Conservation (phyloP, 1,139 yeast genomes). For the Sugiyamaella sp. region DNA sequence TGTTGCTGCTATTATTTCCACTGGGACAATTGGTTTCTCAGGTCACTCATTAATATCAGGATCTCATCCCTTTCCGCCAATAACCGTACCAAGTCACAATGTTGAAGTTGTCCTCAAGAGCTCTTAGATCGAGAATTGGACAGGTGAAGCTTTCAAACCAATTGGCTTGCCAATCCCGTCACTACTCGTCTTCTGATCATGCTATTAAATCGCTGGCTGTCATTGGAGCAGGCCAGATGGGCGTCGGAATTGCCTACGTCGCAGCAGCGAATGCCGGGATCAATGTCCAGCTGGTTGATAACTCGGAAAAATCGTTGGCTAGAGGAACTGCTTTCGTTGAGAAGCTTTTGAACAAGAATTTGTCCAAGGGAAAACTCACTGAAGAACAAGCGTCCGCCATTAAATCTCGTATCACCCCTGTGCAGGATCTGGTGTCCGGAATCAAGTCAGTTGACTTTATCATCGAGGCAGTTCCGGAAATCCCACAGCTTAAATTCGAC, state of each 20-base stretch:
- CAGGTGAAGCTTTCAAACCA: neutral
- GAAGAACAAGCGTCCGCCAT: slow-evolving; percentile 41
- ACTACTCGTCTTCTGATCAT: slow-evolving; percentile 1
- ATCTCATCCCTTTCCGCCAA: neutral
- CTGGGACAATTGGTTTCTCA: neutral
- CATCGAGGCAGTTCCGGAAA: slow-evolving; percentile 51
- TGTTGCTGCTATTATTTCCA: neutral
- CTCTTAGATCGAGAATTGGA: neutral
- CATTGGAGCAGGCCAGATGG: slow-evolving; percentile 47
- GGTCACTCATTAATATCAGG: neutral
- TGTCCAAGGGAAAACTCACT: slow-evolving; percentile 43
- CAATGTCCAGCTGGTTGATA: slow-evolving; percentile 45
- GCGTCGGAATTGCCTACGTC: slow-evolving; percentile 49
- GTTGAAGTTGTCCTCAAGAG: neutral
- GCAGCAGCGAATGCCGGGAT: slow-evolving; percentile 47
- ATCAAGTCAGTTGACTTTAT: slow-evolving; percentile 43
- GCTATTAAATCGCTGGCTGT: slow-evolving; percentile 37
- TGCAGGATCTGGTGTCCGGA: slow-evolving; percentile 37
- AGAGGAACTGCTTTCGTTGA: slow-evolving; percentile 43
- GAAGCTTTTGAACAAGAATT: slow-evolving; percentile 45
- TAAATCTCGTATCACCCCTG: slow-evolving; percentile 36
- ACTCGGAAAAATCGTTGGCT: slow-evolving; percentile 40
- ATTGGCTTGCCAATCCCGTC: neutral
- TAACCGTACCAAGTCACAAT: neutral
- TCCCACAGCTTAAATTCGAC: slow-evolving; percentile 42